Conservation (phyloP, 805 yeast genomes). For the Wickerhamiella azymoides region DNA sequence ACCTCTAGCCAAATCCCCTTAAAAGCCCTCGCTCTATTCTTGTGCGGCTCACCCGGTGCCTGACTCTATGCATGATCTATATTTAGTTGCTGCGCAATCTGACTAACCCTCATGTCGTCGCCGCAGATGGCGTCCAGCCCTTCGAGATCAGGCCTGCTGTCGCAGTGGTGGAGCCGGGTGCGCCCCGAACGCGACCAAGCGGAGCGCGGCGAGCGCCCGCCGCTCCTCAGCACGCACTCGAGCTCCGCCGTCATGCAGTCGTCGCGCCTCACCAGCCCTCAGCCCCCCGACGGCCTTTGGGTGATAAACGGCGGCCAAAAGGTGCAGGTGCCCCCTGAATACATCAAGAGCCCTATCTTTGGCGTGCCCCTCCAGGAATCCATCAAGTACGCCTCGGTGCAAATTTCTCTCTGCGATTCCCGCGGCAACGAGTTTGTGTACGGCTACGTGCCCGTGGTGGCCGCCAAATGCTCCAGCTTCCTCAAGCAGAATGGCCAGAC, state of each 20-base stretch:
- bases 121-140: constrained; percentile 10
- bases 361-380: constrained; percentile 69
- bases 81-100: neutral
- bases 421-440: constrained; percentile 56
- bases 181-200: constrained; percentile 16
- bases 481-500: constrained; percentile 56
- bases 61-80: neutral
- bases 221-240: constrained; percentile 27
- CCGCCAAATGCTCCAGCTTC: constrained; percentile 89
- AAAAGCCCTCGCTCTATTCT: too few relatives aligned
- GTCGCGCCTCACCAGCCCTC: constrained; percentile 4
- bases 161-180: constrained; percentile 33
- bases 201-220: constrained; percentile 20
- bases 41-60: too few relatives aligned
- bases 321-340: constrained; percentile 12
- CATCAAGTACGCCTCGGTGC: constrained; percentile 60
- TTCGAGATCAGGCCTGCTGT: constrained; percentile 16
- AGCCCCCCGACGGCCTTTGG: constrained; percentile 5
- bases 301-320: constrained; percentile 13
- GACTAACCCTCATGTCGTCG: constrained; percentile 9
- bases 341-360: constrained; percentile 37
- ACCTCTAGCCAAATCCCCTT: too few relatives aligned
- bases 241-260: constrained; percentile 18
- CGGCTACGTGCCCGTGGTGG: constrained; percentile 82
- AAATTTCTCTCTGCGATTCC: constrained; percentile 45